Percentiles rank a stretch among this genome's conserved stretches.
These are phyloP conservation scores for Malassezia globosa DNA, from an alignment of 1,284 basidiomycete species.

Conservation along the genomic window DNA sequence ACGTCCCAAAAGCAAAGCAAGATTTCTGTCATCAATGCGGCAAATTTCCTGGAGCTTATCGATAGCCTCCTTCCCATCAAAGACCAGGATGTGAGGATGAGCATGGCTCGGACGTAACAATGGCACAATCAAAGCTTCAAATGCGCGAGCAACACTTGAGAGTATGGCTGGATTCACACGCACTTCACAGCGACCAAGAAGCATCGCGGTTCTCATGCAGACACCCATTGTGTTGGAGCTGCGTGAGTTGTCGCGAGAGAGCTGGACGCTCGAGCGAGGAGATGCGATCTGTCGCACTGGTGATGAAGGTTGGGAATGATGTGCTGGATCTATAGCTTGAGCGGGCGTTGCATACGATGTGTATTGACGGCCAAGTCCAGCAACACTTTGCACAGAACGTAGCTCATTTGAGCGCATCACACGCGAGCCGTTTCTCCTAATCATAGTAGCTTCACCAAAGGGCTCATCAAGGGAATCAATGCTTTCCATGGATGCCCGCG, in stretches of 20 bases:
- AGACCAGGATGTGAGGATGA: constrained; percentile 86
- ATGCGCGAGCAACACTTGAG: constrained; percentile 84
- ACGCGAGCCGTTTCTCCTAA: too few relatives aligned
- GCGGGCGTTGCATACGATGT: neutral
- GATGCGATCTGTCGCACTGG: neutral
- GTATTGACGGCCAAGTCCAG: neutral
- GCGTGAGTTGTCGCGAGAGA: neutral
- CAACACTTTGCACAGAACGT: neutral
- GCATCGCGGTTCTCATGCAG: too few relatives aligned
- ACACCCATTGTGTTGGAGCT: too few relatives aligned
- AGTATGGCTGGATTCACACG: constrained; percentile 74
- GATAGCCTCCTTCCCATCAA: constrained; percentile 92
- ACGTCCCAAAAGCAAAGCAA: constrained; percentile 82
- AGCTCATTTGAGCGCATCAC: neutral
- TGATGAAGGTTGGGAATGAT: neutral
- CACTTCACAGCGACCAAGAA: neutral
- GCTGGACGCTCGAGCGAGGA: neutral
- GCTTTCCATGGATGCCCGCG: neutral
- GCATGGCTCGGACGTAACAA: constrained; percentile 82
- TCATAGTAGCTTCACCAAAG: too few relatives aligned
- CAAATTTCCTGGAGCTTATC: constrained; percentile 94
- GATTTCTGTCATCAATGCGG: constrained; percentile 91
- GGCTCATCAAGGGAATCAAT: neutral
- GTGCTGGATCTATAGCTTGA: neutral
- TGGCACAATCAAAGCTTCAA: constrained; percentile 67